Percentiles rank a stretch among this genome's conserved stretches.
phyloP scores from a whole-genome alignment of 345 rosid species.

The Crucihimalaya himalaica region DNA sequence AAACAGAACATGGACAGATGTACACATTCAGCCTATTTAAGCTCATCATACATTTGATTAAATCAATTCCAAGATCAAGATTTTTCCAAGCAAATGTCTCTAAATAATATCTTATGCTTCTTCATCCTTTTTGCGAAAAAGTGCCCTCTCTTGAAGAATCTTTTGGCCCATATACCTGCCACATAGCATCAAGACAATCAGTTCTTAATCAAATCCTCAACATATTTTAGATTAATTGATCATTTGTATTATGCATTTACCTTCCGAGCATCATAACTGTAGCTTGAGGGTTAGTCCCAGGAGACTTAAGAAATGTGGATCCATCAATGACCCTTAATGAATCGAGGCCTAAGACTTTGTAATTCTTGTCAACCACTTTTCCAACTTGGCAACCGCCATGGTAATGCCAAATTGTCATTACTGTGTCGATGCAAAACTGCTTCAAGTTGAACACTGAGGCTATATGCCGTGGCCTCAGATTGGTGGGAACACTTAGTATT shows the following conservation, averaged over 20 bases:
- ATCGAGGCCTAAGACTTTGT: constrained; percentile 58
- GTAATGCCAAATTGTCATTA: constrained; percentile 72
- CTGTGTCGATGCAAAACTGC: constrained; percentile 68
- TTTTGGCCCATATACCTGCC: constrained; percentile 53
- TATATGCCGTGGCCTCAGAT: constrained; percentile 56
- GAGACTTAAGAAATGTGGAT: constrained; percentile 57
- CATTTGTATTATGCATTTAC: constrained; percentile 35
- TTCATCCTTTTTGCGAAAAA: constrained; percentile 4
- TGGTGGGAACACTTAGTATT: constrained; percentile 52
- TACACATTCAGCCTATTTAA: constrained; percentile 28
- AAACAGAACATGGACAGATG: constrained; percentile 30
- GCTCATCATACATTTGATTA: constrained; percentile 33
- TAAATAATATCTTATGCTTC: constrained; percentile 16
- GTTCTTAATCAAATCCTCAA: not conserved
- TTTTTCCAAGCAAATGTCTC: not conserved
- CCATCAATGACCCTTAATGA: constrained; percentile 60
- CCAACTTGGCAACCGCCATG: constrained; percentile 77
- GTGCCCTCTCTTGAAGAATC: constrained; percentile 43
- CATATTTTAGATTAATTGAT: not conserved
- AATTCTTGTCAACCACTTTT: constrained; percentile 58
- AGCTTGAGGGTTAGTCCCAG: constrained; percentile 79
- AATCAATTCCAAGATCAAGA: constrained; percentile 21
- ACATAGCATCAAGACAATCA: constrained; percentile 3
- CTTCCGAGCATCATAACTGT: constrained; percentile 88
- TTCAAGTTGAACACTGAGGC: constrained; percentile 46